Base-by-base conservation (phyloP, 768 basidiomycete genomes). In the Clitopilus passeckerianus region DNA sequence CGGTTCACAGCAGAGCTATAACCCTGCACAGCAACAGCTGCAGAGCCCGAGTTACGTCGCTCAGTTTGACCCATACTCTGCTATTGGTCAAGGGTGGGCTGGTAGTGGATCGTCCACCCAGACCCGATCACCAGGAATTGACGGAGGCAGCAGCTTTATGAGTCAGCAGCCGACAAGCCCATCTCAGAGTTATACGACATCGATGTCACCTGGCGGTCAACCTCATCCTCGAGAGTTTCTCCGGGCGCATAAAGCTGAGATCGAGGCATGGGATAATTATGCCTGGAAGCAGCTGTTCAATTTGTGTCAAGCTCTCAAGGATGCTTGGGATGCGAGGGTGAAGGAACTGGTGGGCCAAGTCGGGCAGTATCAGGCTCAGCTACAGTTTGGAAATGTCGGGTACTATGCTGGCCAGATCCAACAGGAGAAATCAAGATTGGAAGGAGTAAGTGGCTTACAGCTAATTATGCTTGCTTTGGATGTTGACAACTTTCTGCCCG, bases 151-250 rank as follows among this genome's bases (percentile, higher is more conserved):
- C 60, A 63, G 50, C 60, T 60, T 52, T 62, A 66, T 22, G n/a
- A 53, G 12, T 57, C 66, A 68, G 57, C 66, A 68, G 57, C 62
- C 53, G 41, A 55, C 59, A 16, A 66, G 60, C 14, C 58, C 63
- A 24, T 60, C 65, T 33, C 61, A 66, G 54, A 63, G 53, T 6
- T 34, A 33, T 37, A 54, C 71, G 6, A 68, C 70, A 5, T 67
- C 72, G 1, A 56, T 66, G 53, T 76, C 75, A 3, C 61, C 73
- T 14, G 67, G 72, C 1, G 71, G 78, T 7, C 73, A 80, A 23
- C 76, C 73, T 23, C 91, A 93, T 64, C 91, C 91, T 0, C 82
- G 88, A 41, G 83, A 89, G 50, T 83, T 78, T 62, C 83, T 92
- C 57, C 84, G 83, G 50, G 70, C 71, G 2, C 82, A 91, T 69